These are phyloP conservation scores for Flaveria trinervia DNA, from an alignment of 129 eudicot species.

Conservation along the genomic window DNA sequence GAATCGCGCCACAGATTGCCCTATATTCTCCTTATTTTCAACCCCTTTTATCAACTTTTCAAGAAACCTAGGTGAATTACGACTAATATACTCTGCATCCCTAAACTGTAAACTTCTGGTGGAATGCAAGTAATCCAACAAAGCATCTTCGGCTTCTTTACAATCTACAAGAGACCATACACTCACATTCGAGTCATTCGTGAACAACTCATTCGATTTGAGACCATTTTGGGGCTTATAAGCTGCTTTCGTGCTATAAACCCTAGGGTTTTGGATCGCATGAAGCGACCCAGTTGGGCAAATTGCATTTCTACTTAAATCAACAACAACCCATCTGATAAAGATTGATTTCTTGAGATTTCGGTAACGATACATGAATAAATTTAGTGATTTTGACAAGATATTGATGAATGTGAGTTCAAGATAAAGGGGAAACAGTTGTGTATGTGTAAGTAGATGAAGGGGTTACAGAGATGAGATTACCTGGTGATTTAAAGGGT, in stretches of 20 bases:
- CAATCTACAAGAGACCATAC: constrained; percentile 31
- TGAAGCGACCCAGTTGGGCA: constrained; percentile 39
- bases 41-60: constrained; percentile 50
- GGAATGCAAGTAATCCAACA: constrained; percentile 74
- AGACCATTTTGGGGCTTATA: constrained; percentile 19
- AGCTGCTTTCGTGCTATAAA: constrained; percentile 35
- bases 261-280: constrained; percentile 46
- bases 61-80: constrained; percentile 63
- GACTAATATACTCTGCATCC: constrained; percentile 82
- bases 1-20: constrained; percentile 52
- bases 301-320: constrained; percentile 35
- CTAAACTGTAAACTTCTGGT: constrained; percentile 68
- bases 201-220: constrained; percentile 9
- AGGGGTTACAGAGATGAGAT: constrained; percentile 1
- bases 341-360: constrained; percentile 13
- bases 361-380: constrained; percentile 36
- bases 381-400: not conserved
- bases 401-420: constrained; percentile 23
- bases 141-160: constrained; percentile 72
- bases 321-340: constrained; percentile 27
- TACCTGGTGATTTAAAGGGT: constrained; percentile 27
- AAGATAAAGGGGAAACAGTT: not conserved
- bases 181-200: not conserved
- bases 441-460: not conserved
- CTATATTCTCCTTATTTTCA: constrained; percentile 29